phyloP scores from a whole-genome alignment of 129 eudicot genomes.

The Erigeron canadensis region DNA sequence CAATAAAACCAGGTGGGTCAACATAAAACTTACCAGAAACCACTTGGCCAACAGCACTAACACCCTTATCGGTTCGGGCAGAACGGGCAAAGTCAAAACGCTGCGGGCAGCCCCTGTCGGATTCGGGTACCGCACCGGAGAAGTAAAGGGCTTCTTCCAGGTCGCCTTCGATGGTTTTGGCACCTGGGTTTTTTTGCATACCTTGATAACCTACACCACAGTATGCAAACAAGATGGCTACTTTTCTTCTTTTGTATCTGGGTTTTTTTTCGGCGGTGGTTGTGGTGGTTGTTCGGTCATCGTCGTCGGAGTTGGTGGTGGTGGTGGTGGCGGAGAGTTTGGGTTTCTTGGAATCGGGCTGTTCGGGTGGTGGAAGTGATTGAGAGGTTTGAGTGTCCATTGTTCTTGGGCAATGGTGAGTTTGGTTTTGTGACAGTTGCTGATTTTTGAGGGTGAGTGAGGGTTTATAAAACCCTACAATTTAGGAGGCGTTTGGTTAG shows the following conservation, averaged over 20 bases:
- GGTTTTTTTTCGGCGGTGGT: constrained; percentile 32
- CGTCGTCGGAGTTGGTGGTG: constrained; percentile 44
- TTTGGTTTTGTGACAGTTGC: neutral
- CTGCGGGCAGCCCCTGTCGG: constrained; percentile 50
- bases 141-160: constrained; percentile 79
- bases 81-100: constrained; percentile 80
- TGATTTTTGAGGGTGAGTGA: neutral
- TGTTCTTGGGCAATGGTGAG: neutral
- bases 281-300: constrained; percentile 28
- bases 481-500: too few relatives aligned
- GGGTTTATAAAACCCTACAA: too few relatives aligned
- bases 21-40: constrained; percentile 77
- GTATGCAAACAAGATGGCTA: constrained; percentile 80
- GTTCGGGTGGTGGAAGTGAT: constrained; percentile 20
- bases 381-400: constrained; percentile 28
- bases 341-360: constrained; percentile 55
- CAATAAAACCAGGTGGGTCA: constrained; percentile 78
- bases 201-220: constrained; percentile 97
- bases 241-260: constrained; percentile 73
- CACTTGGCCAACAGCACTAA: constrained; percentile 92
- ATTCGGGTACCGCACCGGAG: constrained; percentile 74
- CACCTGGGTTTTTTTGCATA: constrained; percentile 93
- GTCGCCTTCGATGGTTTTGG: constrained; percentile 96
- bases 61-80: constrained; percentile 95
- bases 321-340: constrained; percentile 61